Percentiles rank a stretch among this genome's conserved stretches.
phyloP scores from a whole-genome alignment of 2,329 filamentous ascomycete genomes.

The Talaromyces sp. region DNA sequence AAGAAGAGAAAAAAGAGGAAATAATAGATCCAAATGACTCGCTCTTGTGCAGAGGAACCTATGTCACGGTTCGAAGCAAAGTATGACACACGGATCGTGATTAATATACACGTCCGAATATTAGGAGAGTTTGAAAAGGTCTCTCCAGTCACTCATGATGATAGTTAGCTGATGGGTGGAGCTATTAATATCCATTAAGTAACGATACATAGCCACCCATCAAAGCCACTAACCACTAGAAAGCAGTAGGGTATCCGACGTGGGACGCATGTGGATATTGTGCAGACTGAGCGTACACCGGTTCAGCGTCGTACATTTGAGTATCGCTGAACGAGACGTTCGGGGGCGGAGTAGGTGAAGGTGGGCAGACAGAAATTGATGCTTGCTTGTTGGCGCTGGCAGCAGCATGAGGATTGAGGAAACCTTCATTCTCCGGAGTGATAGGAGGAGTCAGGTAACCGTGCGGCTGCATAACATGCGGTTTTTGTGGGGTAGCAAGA shows the following conservation, averaged over 20 bases:
- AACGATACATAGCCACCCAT: too few species aligned
- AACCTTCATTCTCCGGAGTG: slow-evolving; percentile 42
- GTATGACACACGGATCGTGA: slow-evolving; percentile 20
- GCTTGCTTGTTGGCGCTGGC: slow-evolving; percentile 29
- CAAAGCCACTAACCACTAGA: slow-evolving; percentile 16
- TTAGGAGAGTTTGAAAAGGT: not conserved
- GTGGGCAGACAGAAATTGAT: slow-evolving; percentile 28
- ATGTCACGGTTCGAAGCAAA: slow-evolving; percentile 12
- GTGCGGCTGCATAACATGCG: slow-evolving; percentile 29
- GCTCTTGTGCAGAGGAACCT: slow-evolving; percentile 9
- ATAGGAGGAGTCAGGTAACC: slow-evolving; percentile 47
- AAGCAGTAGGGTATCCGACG: slow-evolving; percentile 31
- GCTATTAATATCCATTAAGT: too few species aligned
- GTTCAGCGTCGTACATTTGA: slow-evolving; percentile 33
- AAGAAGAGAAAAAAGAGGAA: slow-evolving; percentile 8
- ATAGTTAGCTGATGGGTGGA: not conserved
- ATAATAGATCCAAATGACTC: slow-evolving; percentile 12
- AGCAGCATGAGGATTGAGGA: slow-evolving; percentile 26
- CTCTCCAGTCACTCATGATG: not conserved
- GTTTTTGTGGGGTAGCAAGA: slow-evolving; percentile 41
- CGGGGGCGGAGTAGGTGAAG: slow-evolving; percentile 35
- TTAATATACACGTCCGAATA: slow-evolving; percentile 8
- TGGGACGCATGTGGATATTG: slow-evolving; percentile 31
- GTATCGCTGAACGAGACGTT: slow-evolving; percentile 33
- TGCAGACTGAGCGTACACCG: slow-evolving; percentile 31